A percentile compares a stretch with the other conserved stretches of the same genome.
Conservation (phyloP, 2,329 filamentous ascomycete genomes). For the Calonectria pteridis region DNA sequence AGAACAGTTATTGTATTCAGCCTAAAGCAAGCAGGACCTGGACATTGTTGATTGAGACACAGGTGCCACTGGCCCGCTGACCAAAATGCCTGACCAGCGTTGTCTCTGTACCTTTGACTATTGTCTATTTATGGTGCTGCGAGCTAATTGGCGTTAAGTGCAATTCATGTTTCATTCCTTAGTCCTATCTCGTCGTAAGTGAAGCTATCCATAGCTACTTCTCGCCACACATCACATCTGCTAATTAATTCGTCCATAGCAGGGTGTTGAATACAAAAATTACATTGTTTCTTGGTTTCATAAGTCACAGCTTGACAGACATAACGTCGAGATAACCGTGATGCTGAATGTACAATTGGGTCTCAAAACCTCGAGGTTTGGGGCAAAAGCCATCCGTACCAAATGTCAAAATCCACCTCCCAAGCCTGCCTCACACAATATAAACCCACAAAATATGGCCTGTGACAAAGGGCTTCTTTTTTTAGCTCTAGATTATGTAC, state of each 20-base stretch:
- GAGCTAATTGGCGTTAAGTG: background rate
- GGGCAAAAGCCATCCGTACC: no score
- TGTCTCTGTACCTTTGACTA: background rate
- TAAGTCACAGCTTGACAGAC: background rate
- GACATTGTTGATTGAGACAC: background rate
- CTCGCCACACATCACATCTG: background rate
- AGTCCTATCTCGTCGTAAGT: background rate
- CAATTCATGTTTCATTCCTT: background rate
- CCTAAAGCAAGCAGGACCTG: background rate
- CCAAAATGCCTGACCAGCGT: background rate
- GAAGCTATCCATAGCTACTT: background rate
- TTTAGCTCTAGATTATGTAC: slow-evolving; percentile 48
- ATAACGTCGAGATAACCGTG: background rate
- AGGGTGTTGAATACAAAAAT: background rate
- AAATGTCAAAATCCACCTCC: background rate
- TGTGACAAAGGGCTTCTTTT: slow-evolving; percentile 43
- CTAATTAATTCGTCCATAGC: background rate
- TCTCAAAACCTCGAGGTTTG: background rate
- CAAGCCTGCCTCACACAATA: slow-evolving; percentile 5
- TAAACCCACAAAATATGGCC: background rate
- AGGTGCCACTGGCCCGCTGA: background rate
- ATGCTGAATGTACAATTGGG: background rate
- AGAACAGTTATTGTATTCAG: background rate
- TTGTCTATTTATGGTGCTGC: background rate
- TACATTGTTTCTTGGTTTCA: background rate